Evolutionary conservation across 2,329 filamentous ascomycete species (phyloP).

Genomic region (Hawksworthiomyces lignivorus): DNA sequence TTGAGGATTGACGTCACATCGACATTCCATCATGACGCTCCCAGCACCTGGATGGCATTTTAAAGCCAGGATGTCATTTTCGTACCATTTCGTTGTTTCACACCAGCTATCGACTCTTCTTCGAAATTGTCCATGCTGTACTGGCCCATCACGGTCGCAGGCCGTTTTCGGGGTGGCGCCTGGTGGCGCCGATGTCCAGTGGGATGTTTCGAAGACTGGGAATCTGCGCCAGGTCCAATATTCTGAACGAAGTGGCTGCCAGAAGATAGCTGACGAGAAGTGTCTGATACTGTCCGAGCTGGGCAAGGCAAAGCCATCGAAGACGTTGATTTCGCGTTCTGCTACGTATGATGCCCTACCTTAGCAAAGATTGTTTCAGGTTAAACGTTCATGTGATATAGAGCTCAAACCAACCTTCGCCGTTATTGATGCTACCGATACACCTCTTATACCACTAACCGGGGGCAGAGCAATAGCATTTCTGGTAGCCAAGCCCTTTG

Average conservation of each 20-base stretch:
- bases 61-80: constrained; percentile 20
- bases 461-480: constrained; percentile 23
- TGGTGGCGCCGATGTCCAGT: constrained; percentile 34
- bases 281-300: too few relatives aligned
- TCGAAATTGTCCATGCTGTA: constrained; percentile 14
- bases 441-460: constrained; percentile 38
- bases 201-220: constrained; percentile 39
- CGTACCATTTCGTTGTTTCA: constrained; percentile 31
- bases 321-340: not conserved
- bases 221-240: constrained; percentile 44
- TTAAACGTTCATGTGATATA: not conserved
- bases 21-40: too few relatives aligned
- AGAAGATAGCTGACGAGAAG: constrained; percentile 16
- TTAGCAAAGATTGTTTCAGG: too few relatives aligned
- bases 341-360: too few relatives aligned
- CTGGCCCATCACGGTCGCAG: constrained; percentile 30
- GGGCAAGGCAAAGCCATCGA: too few relatives aligned
- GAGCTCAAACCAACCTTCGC: constrained; percentile 4
- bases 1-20: too few relatives aligned
- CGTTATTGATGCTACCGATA: constrained; percentile 15
- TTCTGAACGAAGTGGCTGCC: constrained; percentile 48
- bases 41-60: too few relatives aligned
- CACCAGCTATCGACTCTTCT: constrained; percentile 16
- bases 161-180: constrained; percentile 32
- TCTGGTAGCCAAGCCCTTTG: constrained; percentile 29